A percentile compares a stretch with the other conserved stretches of the same genome.
Evolutionary conservation across 164 flowering plant genomes (phyloP).

Genomic region (Nymphaea thermarum): DNA sequence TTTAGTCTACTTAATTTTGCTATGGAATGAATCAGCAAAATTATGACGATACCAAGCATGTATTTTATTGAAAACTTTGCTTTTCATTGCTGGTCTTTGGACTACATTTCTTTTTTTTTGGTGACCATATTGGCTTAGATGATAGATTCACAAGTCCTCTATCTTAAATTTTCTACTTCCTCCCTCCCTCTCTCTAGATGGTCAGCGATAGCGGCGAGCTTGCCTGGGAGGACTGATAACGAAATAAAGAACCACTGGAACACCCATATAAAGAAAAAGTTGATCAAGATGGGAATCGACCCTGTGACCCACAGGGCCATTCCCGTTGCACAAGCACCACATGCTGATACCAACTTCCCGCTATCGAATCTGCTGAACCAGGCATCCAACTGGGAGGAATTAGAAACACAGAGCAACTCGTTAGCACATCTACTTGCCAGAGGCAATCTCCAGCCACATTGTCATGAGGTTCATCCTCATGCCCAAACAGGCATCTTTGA

Average conservation of each 20-base stretch:
- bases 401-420: not conserved
- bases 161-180: not conserved
- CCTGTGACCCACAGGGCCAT: slow-evolving; percentile 78
- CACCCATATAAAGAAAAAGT: slow-evolving; percentile 86
- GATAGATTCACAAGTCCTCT: not conserved
- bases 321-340: not conserved
- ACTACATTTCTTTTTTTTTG: too few species aligned
- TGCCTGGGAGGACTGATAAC: slow-evolving; percentile 86
- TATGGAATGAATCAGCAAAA: not conserved
- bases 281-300: slow-evolving; percentile 75
- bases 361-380: not conserved
- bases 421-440: not conserved
- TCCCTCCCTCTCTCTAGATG: slow-evolving; percentile 31
- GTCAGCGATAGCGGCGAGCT: slow-evolving; percentile 73
- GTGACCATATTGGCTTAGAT: not conserved
- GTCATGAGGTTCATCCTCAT: not conserved
- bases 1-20: not conserved
- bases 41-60: not conserved
- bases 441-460: not conserved
- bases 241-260: slow-evolving; percentile 94
- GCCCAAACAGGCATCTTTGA: not conserved
- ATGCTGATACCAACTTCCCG: not conserved
- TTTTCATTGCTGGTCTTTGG: not conserved
- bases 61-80: not conserved
- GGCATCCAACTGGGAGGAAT: not conserved